Conservation (phyloP, 2,329 filamentous ascomycete genomes). For the Byssochlamys sp. region DNA sequence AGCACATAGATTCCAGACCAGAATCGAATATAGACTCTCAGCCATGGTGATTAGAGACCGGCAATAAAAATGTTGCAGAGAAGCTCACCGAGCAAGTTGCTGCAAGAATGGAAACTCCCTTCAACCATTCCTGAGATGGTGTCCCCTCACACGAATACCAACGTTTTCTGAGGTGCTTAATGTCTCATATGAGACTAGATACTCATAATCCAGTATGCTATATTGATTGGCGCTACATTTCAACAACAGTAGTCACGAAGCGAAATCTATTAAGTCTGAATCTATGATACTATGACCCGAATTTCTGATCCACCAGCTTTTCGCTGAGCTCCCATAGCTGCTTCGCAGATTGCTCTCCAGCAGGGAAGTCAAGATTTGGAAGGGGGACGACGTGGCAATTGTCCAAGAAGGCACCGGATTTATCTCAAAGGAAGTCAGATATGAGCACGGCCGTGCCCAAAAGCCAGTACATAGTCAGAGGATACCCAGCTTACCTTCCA, state of each 20-base stretch:
- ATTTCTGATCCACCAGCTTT: constrained; percentile 18
- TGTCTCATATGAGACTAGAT: too few relatives aligned
- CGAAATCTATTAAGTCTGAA: not conserved
- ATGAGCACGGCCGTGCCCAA: not conserved
- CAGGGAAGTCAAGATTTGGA: constrained; percentile 18
- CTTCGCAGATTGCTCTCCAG: constrained; percentile 16
- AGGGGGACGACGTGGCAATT: constrained; percentile 13
- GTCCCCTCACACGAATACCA: not conserved
- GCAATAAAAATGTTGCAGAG: not conserved
- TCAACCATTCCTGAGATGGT: not conserved
- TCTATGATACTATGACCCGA: too few relatives aligned
- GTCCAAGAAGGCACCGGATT: constrained; percentile 16
- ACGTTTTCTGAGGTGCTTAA: not conserved
- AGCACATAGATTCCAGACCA: not conserved
- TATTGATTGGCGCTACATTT: not conserved
- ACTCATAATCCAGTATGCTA: too few relatives aligned
- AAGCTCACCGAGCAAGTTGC: not conserved
- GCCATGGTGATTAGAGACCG: not conserved
- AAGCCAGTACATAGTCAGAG: not conserved
- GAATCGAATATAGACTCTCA: not conserved
- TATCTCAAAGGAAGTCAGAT: constrained; percentile 4
- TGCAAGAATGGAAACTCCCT: not conserved
- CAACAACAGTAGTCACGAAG: not conserved
- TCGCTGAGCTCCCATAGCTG: constrained; percentile 24
- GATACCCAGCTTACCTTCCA: constrained; percentile 10